Evolutionary conservation across 179 eudicot genomes (phyloP), one percentile per base, ranked within the genome.

Genomic region (Dionaea muscipula): DNA sequence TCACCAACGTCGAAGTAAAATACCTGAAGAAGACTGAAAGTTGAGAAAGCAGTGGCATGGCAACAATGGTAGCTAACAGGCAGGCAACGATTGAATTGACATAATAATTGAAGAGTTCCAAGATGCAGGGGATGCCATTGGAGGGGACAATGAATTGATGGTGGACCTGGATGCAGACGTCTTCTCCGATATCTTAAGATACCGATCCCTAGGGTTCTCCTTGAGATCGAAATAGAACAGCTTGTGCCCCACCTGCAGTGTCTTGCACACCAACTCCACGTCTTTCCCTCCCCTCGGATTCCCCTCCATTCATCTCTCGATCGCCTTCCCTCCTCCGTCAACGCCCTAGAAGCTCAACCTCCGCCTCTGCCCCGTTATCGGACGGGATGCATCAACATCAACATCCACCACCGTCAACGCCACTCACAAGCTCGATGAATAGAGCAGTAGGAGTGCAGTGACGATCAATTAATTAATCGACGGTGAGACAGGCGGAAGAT

Each of bases 1-100:
- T 90, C 95, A 9, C 95, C 95, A 61, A 90, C 75, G 69, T 90
- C 97, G 47, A 90, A 90, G 72, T 90, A 90, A 68, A 86, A 90
- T 55, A 86, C 94, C 97, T 89, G 78, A 31, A 46, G 26, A 59
- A n/a, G n/a, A n/a, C n/a, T n/a, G n/a, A n/a, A n/a, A n/a, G n/a
- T n/a, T n/a, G n/a, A 55, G 17, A 18, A n/a, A n/a, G n/a, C n/a
- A n/a, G n/a, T n/a, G n/a, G n/a, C 11, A 15, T 23, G 25, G 1
- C 5, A 21, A 18, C 7, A 10, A 9, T 10, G 17, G 2, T n/a
- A 26, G 15, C 16, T 26, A 7, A 24, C 1, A 33, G 43, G 7
- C 13, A 10, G 3, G 18, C 0, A 13, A 23, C 85, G 5, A 79
- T 85, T 16, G 97, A 71, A 68, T 68, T 81, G 56, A 86, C 82